phyloP scores from a whole-genome alignment of 2,329 filamentous ascomycete genomes.

The Aspergillus udagawae region DNA sequence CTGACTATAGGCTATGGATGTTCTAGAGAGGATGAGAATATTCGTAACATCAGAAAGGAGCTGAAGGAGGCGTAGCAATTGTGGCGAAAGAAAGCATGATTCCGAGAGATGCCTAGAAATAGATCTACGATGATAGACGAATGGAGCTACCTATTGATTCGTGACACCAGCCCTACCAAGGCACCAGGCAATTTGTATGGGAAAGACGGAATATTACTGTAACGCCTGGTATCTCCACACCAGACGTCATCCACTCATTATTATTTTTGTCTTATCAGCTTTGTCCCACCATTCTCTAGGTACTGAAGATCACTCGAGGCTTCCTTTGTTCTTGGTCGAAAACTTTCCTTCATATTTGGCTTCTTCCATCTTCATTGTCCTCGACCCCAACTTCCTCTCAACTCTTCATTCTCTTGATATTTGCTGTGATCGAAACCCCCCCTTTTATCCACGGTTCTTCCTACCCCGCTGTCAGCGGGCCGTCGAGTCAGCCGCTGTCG shows the following conservation, averaged over 20 bases:
- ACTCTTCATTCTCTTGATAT: not conserved
- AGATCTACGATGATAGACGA: not conserved
- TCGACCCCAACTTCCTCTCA: not conserved
- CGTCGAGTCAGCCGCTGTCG: constrained; percentile 32
- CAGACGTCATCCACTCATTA: not conserved
- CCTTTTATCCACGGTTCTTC: constrained; percentile 15
- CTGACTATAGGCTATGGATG: not conserved
- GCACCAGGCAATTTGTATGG: not conserved
- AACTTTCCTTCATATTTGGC: constrained; percentile 1
- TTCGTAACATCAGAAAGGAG: not conserved
- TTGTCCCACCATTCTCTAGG: not conserved
- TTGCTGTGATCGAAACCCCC: not conserved
- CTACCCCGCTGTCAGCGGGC: constrained; percentile 21
- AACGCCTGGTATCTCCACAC: constrained; percentile 2
- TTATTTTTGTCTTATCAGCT: not conserved
- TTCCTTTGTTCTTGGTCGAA: not conserved
- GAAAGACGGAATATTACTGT: not conserved
- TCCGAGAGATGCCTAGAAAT: not conserved
- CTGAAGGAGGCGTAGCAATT: not conserved
- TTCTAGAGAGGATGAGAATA: not conserved
- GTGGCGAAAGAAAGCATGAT: not conserved
- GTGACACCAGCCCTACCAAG: not conserved
- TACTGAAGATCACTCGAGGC: not conserved
- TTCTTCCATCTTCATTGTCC: not conserved
- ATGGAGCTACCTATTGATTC: not conserved